Evolutionary conservation across 2,329 filamentous ascomycete genomes (phyloP), one percentile per base, ranked within the genome.

Genomic region (Macrophomina tecta): DNA sequence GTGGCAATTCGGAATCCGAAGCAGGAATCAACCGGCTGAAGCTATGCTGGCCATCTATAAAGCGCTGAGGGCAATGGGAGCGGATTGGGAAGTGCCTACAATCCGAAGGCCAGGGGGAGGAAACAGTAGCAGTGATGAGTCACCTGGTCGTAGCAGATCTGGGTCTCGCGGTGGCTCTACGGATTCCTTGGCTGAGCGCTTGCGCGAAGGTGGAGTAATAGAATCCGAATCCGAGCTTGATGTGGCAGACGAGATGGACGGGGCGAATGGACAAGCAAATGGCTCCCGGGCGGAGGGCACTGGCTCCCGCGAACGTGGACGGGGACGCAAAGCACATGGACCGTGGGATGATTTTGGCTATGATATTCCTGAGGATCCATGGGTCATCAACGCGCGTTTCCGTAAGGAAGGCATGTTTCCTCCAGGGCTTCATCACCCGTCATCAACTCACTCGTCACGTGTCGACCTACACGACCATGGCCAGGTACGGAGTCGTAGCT

Each of bases 1-100:
- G 71, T 99, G 95, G 95, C 95, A 99, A 77, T 99, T 99, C 76
- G 95, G 95, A 66, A 99, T 99, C 69, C 88, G 95, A 45, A 97
- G 93, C 53, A 89, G 95, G 58, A 99, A 98, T 74, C 91, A 93
- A 66, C 95, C 95, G 0, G 93, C 94, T 73, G 95, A 99, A 78
- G 95, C 95, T 0, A 91, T 99, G 78, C 83, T 97, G 32, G 97
- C 94, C 74, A 95, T 99, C 66, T 97, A 97, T 83, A 93, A 94
- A 77, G 94, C 95, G 0, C 83, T 99, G 51, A 85, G 89, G 68
- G 94, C 94, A 71, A 89, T 97, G 74, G 94, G 93, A 38, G 95
- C 94, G 12, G 89, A 93, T 60, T 98, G 96, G 90, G 89, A 97
- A 72, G 82, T 86, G 12, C 81, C 84, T 4, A 78, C 70, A 52